These are phyloP conservation scores for Parasarocladium wereldwijsianum DNA, from an alignment of 2,329 filamentous ascomycete species.

Conservation along the genomic window DNA sequence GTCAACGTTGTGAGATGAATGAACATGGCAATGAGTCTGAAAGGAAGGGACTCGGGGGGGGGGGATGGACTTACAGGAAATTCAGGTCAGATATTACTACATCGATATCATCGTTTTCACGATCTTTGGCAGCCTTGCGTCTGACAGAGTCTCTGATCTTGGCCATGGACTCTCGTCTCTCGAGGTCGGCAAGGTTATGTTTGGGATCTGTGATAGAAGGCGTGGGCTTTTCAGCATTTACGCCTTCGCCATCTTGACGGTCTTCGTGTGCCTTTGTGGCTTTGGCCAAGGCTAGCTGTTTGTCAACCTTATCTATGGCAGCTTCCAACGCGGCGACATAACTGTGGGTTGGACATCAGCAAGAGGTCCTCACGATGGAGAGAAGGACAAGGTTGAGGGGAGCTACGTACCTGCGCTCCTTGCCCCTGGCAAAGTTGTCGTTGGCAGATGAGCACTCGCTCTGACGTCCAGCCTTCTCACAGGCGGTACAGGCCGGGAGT, in stretches of 20 bases:
- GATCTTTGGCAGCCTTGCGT: constrained; percentile 46
- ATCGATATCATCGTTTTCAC: constrained; percentile 78
- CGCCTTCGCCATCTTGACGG: constrained; percentile 9
- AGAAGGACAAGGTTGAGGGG: neutral
- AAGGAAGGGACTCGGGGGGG: neutral
- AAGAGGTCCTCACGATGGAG: constrained; percentile 3
- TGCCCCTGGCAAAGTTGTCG: constrained; percentile 89
- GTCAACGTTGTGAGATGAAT: neutral
- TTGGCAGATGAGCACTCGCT: constrained; percentile 86
- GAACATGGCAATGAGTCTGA: constrained; percentile 1
- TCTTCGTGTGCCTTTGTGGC: constrained; percentile 44
- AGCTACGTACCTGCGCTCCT: constrained; percentile 61
- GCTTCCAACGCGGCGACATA: constrained; percentile 94
- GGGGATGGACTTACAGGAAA: constrained; percentile 49
- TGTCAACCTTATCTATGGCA: constrained; percentile 76
- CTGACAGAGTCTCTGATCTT: constrained; percentile 48
- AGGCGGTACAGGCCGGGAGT: constrained; percentile 85
- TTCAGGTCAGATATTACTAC: constrained; percentile 89
- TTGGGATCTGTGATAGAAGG: constrained; percentile 17
- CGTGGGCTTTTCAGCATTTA: neutral
- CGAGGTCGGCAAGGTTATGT: no score
- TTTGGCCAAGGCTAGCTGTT: constrained; percentile 54
- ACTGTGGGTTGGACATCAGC: no score
- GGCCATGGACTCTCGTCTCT: constrained; percentile 50
- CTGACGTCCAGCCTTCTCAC: constrained; percentile 77